These are phyloP conservation scores for Albugo candida DNA, from an alignment of 352 stramenopile genomes.

Conservation along the genomic window DNA sequence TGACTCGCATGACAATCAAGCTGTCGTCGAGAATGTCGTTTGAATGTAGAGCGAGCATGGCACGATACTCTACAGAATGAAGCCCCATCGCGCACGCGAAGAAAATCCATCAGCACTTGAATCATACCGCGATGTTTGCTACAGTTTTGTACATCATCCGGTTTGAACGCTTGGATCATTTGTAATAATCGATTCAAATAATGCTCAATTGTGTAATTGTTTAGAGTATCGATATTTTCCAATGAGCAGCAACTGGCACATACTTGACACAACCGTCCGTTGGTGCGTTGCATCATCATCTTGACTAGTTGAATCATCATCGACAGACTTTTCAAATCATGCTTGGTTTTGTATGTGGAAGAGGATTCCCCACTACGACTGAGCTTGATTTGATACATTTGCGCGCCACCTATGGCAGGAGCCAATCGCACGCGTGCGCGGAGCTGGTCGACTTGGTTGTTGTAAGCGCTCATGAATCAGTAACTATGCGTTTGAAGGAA, in stretches of 20 bases:
- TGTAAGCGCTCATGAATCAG: no score
- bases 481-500: no score
- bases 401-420: conserved; percentile 37
- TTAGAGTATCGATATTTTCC: conserved; percentile 19
- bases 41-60: conserved; percentile 9
- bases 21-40: conserved; percentile 21
- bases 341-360: conserved; percentile 65
- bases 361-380: conserved; percentile 52
- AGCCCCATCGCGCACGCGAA: conserved; percentile 51
- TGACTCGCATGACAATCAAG: conserved; percentile 51
- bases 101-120: conserved; percentile 69
- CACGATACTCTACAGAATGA: conserved; percentile 44
- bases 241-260: conserved; percentile 29
- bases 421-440: conserved; percentile 36
- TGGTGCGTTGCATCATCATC: conserved; percentile 32
- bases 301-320: conserved; percentile 66
- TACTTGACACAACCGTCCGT: conserved; percentile 18
- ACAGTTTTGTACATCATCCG: conserved; percentile 27
- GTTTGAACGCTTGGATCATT: conserved; percentile 27
- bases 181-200: conserved; percentile 32
- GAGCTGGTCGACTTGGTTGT: conserved; percentile 4
- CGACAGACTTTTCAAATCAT: conserved; percentile 64
- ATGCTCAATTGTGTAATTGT: conserved; percentile 30
- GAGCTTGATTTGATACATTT: conserved; percentile 74
- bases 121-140: conserved; percentile 48